Evolutionary conservation across 1,139 yeast genomes (phyloP).

Genomic region (Casaregolazyma lundiana): DNA sequence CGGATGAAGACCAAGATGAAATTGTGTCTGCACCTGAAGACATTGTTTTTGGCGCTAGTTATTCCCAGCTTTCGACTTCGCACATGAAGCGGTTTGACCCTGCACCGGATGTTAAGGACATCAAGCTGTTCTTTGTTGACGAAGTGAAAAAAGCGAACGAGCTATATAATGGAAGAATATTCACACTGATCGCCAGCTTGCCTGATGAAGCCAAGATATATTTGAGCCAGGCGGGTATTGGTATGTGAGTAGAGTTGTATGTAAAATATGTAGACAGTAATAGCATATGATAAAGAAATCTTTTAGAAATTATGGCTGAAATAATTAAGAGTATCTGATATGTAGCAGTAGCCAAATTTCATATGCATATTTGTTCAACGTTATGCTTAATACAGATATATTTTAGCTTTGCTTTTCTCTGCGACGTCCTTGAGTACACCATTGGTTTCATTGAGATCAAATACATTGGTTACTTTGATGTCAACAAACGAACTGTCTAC

Average conservation of each 20-base stretch:
- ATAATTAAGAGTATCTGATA: not conserved
- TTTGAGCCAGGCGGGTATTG: conserved; percentile 31
- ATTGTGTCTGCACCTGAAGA: conserved; percentile 52
- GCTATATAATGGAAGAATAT: conserved; percentile 19
- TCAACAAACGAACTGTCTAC: conserved; percentile 64
- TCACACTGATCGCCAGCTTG: conserved; percentile 33
- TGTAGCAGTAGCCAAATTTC: no score
- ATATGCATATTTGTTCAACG: no score
- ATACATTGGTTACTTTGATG: conserved; percentile 55
- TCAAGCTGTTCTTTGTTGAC: conserved; percentile 36
- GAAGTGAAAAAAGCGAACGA: conserved; percentile 34
- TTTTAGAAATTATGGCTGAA: not conserved
- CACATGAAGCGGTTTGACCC: conserved; percentile 66
- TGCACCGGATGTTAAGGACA: conserved; percentile 43
- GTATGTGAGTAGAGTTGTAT: conserved; percentile 15
- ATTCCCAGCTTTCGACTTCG: conserved; percentile 66
- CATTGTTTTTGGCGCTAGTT: conserved; percentile 77
- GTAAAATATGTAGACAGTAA: conserved; percentile 1
- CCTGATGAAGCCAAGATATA: conserved; percentile 37
- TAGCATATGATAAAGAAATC: not conserved
- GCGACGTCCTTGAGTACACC: conserved; percentile 26
- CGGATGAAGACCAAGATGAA: conserved; percentile 26
- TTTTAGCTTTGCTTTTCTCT: conserved; percentile 18
- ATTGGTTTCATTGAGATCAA: conserved; percentile 45
- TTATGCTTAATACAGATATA: conserved; percentile 29